These are phyloP conservation scores for Pleurotus salmoneostramineus DNA, from an alignment of 768 basidiomycete species.

Conservation along the genomic window DNA sequence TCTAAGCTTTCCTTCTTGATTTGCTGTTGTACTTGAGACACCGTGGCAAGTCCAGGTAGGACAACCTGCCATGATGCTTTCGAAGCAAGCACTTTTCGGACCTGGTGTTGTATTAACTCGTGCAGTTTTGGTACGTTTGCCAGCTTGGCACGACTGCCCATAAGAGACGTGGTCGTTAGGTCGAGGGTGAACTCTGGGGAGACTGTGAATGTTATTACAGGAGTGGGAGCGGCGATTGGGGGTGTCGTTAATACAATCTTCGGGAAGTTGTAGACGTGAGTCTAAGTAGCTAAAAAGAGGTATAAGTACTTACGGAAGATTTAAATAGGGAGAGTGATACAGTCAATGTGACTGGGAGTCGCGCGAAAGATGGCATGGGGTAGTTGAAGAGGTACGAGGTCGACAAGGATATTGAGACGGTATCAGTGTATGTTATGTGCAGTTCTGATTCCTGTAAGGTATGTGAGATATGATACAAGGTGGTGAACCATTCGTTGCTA, in stretches of 20 bases:
- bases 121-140: conserved; percentile 97
- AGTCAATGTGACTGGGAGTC: conserved; percentile 77
- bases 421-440: conserved; percentile 82
- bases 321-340: conserved; percentile 75
- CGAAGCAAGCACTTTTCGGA: conserved; percentile 59
- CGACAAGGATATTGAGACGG: conserved; percentile 76
- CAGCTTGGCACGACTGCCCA: conserved; percentile 96
- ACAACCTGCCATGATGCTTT: conserved; percentile 64
- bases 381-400: conserved; percentile 85
- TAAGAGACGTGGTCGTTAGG: conserved; percentile 83
- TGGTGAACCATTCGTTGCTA: conserved; percentile 10
- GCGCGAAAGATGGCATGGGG: conserved; percentile 77
- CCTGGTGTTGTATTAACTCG: conserved; percentile 86
- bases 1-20: conserved; percentile 28
- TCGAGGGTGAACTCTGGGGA: conserved; percentile 85
- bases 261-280: conserved; percentile 5
- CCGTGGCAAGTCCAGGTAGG: conserved; percentile 57
- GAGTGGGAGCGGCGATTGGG: conserved; percentile 42
- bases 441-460: conserved; percentile 68
- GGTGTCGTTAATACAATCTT: conserved; percentile 69
- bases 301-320: conserved; percentile 46
- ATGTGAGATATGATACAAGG: conserved; percentile 13
- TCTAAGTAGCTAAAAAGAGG: conserved; percentile 4
- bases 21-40: conserved; percentile 28
- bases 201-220: conserved; percentile 68